Evolutionary conservation across 2,329 filamentous ascomycete genomes (phyloP), one percentile per base, ranked within the genome.

Genomic region (Aspergillus udagawae): DNA sequence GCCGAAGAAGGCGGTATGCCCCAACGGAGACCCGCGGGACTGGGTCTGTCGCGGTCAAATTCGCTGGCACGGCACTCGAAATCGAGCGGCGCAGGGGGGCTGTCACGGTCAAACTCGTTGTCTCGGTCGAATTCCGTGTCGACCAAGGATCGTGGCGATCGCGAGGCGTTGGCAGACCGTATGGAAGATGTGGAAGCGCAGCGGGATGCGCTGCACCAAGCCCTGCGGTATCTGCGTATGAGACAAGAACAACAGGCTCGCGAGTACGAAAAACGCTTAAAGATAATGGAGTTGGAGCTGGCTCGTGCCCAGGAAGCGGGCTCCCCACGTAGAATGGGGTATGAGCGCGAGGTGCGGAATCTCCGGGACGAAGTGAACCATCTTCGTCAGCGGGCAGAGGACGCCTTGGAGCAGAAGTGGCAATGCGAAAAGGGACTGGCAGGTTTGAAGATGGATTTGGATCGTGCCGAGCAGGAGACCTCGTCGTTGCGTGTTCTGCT

Each of bases 331-430:
- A 88, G 88, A 64, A 85, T 86, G 4, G 90, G 90, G 9, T 97
- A 95, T 71, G 88, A 95, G 71, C 86, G 83, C 63, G 93, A 97
- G 68, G 90, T 97, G 6, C 81, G 83, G 1, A 87, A 83, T 60
- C 80, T 97, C 47, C 87, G 92, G 58, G 86, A 88, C 25, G 94
- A 99, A 71, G 89, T 99, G 60, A 90, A 89, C 52, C 83, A 88
- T 17, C 82, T 99, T 56, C 87, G 94, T 47, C 88, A 88, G 60
- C 86, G 94, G 54, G 93, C 93, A 29, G 93, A 99, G 67, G 93
- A 97, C 62, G 93, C 93, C 17, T 83, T 97, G 14, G 91, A 96
- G 69, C 90, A 96, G 68, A 97, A 97, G 75, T 97, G 91, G 88
- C 89, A 95, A 70, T 93, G 92, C 60, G 93, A 97, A 75, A 95